phyloP scores from a whole-genome alignment of 306 rosid species.

The Cicer chorassanicum region DNA sequence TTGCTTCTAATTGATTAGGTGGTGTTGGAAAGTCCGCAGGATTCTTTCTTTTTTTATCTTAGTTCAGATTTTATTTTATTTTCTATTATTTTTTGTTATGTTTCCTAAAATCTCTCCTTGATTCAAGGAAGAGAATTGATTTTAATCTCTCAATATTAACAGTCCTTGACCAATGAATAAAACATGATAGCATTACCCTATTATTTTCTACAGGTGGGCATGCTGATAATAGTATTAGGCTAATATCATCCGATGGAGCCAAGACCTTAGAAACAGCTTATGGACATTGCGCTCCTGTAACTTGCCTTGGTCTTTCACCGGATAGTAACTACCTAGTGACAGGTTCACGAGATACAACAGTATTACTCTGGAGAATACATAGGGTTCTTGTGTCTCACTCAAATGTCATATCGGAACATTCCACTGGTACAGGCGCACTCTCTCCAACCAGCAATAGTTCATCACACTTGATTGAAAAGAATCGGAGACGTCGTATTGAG shows the following conservation, averaged over 20 bases:
- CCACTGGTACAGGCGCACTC: constrained; percentile 55
- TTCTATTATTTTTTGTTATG: too few relatives aligned
- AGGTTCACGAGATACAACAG: constrained; percentile 89
- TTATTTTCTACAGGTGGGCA: constrained; percentile 55
- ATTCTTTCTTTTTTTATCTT: too few relatives aligned
- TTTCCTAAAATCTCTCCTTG: too few relatives aligned
- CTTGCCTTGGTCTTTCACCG: constrained; percentile 86
- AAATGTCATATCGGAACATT: constrained; percentile 63
- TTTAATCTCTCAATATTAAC: too few relatives aligned
- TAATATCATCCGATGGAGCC: constrained; percentile 88
- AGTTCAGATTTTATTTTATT: too few relatives aligned
- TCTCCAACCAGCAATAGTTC: constrained; percentile 62
- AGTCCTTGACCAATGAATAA: too few relatives aligned
- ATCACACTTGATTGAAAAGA: constrained; percentile 63
- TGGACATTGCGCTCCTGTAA: constrained; percentile 98
- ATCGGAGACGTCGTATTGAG: constrained; percentile 69
- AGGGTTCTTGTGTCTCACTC: constrained; percentile 66
- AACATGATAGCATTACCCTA: too few relatives aligned
- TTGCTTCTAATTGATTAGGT: constrained; percentile 64
- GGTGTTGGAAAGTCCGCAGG: too few relatives aligned
- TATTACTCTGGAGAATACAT: constrained; percentile 90
- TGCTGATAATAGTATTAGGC: constrained; percentile 81
- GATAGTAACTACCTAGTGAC: constrained; percentile 89
- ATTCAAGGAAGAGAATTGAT: too few relatives aligned
- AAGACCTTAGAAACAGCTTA: constrained; percentile 90